Conservation (phyloP, 176 grass and related monocot species). For the Zea luxurians region DNA sequence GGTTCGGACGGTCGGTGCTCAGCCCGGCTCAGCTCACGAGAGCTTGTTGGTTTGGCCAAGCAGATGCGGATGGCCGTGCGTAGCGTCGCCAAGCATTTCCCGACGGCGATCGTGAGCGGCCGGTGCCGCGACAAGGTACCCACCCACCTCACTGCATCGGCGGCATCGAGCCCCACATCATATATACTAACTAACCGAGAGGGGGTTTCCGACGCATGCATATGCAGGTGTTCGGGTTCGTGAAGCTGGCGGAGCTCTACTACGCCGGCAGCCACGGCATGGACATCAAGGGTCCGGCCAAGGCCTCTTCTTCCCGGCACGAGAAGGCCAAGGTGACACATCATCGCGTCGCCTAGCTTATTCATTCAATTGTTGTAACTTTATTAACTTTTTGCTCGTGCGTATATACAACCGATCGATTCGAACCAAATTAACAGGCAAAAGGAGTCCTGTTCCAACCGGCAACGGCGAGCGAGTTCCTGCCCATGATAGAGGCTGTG, state of each 20-base stretch:
- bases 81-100: constrained; percentile 72
- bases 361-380: too few species aligned
- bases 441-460: constrained; percentile 71
- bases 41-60: too few species aligned
- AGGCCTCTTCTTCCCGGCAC: constrained; percentile 41
- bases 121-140: constrained; percentile 70
- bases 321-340: constrained; percentile 53
- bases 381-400: too few species aligned
- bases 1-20: background rate
- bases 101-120: constrained; percentile 87
- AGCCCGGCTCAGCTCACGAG: background rate
- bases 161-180: too few species aligned
- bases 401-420: too few species aligned
- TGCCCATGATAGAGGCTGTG: constrained; percentile 81
- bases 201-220: too few species aligned
- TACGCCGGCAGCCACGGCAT: constrained; percentile 96
- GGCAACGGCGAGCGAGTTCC: constrained; percentile 81
- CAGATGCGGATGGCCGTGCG: constrained; percentile 91
- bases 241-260: constrained; percentile 75
- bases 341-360: too few species aligned
- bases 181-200: too few species aligned
- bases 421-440: constrained; percentile 9
- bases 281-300: constrained; percentile 81
- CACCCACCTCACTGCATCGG: too few species aligned
- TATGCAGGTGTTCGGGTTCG: constrained; percentile 59